Conservation (phyloP, 192 early-diverging fungal species). For the Umbelopsis isabellina region DNA sequence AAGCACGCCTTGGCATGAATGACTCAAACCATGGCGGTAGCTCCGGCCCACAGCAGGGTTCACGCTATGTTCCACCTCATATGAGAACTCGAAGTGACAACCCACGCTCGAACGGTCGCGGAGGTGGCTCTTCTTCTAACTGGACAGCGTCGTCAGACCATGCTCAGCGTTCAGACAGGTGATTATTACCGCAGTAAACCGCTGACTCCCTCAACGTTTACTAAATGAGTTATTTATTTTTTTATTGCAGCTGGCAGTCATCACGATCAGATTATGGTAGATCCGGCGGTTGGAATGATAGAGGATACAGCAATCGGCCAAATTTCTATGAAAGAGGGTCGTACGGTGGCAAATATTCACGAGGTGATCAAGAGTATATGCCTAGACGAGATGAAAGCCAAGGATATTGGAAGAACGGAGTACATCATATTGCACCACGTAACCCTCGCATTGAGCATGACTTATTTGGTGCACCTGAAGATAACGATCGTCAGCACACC, state of each 20-base stretch:
- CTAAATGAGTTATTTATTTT: background rate
- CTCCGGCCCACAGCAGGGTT: conserved; percentile 31
- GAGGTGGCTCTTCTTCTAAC: conserved; percentile 8
- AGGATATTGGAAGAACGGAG: conserved; percentile 78
- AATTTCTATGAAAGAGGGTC: conserved; percentile 49
- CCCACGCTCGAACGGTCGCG: conserved; percentile 16
- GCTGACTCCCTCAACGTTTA: background rate
- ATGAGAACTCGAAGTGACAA: conserved; percentile 43
- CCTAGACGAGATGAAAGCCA: conserved; percentile 45
- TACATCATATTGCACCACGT: conserved; percentile 75
- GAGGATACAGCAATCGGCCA: conserved; percentile 30
- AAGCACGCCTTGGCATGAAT: conserved; percentile 73
- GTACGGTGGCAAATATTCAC: conserved; percentile 36
- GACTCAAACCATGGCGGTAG: conserved; percentile 42
- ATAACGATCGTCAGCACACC: conserved; percentile 76
- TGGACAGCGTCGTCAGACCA: conserved; percentile 12
- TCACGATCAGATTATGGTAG: conserved; percentile 43
- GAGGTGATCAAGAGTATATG: conserved; percentile 40
- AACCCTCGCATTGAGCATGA: conserved; percentile 81
- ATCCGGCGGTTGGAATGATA: conserved; percentile 32
- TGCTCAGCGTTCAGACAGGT: background rate
- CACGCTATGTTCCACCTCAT: conserved; percentile 70
- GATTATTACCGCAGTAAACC: conserved; percentile 2
- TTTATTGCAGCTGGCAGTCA: conserved; percentile 26
- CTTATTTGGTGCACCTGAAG: conserved; percentile 76